These are phyloP conservation scores for Tritrichomonas musculus DNA, from an alignment of 208 protist species.

Conservation along the genomic window DNA sequence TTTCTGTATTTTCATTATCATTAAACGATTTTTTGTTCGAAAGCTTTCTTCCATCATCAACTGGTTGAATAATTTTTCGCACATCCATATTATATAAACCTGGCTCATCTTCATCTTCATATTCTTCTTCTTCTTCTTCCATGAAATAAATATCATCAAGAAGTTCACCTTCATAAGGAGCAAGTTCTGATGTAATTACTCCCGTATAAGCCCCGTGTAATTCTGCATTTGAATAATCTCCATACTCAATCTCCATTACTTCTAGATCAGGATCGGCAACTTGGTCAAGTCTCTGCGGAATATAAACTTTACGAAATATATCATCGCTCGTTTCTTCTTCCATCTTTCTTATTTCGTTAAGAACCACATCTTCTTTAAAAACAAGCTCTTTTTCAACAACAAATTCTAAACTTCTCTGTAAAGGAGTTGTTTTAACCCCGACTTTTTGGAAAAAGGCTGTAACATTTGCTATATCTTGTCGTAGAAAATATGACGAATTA, in stretches of 20 bases:
- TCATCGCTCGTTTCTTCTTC: not conserved
- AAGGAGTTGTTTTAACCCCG: not conserved
- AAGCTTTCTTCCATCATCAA: too few relatives aligned
- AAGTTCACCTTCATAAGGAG: not conserved
- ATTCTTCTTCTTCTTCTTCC: not conserved
- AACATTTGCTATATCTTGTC: constrained; percentile 76
- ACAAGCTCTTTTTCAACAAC: not conserved
- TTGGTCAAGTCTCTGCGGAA: not conserved
- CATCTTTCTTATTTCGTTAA: not conserved
- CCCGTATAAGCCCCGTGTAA: not conserved
- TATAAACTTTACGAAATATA: not conserved
- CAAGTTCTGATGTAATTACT: not conserved
- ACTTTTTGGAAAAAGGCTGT: constrained; percentile 35
- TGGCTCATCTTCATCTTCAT: constrained; percentile 2
- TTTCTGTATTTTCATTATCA: too few relatives aligned
- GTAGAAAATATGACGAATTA: constrained; percentile 88
- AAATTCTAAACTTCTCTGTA: not conserved
- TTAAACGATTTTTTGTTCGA: too few relatives aligned
- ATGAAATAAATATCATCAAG: too few relatives aligned
- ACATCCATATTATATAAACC: not conserved
- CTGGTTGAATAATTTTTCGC: not conserved
- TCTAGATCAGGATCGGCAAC: not conserved
- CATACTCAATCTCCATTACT: not conserved
- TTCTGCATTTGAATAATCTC: not conserved
- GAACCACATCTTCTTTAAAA: not conserved